A percentile compares a stretch with the other conserved stretches of the same genome.
These are phyloP conservation scores for Turritis glabra DNA, from an alignment of 345 rosid genomes.

Conservation along the genomic window DNA sequence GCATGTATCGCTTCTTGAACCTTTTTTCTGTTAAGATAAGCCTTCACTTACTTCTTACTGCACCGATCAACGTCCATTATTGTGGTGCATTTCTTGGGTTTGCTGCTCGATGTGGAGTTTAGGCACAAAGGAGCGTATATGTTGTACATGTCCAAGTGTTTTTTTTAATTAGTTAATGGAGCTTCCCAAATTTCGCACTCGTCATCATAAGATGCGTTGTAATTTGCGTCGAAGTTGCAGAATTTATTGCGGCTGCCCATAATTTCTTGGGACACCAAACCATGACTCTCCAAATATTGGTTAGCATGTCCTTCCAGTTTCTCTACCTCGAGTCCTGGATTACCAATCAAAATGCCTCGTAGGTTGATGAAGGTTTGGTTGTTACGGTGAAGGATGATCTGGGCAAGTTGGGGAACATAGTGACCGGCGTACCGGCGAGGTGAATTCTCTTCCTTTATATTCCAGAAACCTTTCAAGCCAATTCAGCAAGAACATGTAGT, in stretches of 20 bases:
- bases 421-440: conserved; percentile 87
- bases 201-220: background rate
- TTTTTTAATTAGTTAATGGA: background rate
- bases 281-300: conserved; percentile 42
- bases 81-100: conserved; percentile 55
- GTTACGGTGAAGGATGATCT: conserved; percentile 55
- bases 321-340: background rate
- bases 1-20: conserved; percentile 77
- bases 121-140: conserved; percentile 66
- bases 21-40: conserved; percentile 55
- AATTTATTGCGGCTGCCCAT: conserved; percentile 22
- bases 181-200: fast-evolving
- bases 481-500: conserved; percentile 53
- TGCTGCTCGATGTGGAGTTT: conserved; percentile 21
- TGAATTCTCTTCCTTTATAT: conserved; percentile 48
- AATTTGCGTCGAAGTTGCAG: background rate
- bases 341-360: conserved; percentile 54
- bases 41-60: conserved; percentile 39
- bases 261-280: conserved; percentile 59
- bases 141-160: conserved; percentile 55
- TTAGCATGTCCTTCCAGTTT: no score
- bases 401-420: conserved; percentile 76
- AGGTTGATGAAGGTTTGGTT: conserved; percentile 55
- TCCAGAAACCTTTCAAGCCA: conserved; percentile 78
- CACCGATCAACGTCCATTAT: conserved; percentile 59